phyloP scores from a whole-genome alignment of 1,284 basidiomycete genomes.

The Cystobasidium pallidum region DNA sequence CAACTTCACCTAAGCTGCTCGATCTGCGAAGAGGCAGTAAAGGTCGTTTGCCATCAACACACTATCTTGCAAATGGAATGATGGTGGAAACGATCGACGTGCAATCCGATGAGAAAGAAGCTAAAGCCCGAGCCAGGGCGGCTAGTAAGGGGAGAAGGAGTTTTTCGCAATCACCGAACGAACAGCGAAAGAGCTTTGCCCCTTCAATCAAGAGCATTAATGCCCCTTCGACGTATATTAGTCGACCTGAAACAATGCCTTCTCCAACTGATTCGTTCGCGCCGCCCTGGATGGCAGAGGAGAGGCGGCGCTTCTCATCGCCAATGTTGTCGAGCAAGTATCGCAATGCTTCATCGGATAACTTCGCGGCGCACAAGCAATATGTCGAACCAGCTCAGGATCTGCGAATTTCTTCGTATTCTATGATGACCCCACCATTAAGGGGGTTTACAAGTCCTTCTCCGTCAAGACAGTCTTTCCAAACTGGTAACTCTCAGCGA shows the following conservation, averaged over 20 bases:
- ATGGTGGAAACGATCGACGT: constrained; percentile 82
- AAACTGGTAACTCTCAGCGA: constrained; percentile 21
- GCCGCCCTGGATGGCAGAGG: constrained; percentile 49
- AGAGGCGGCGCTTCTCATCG: constrained; percentile 44
- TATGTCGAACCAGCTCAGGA: constrained; percentile 16
- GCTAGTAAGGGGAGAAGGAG: constrained; percentile 7
- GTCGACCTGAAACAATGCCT: constrained; percentile 1
- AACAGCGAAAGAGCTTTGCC: constrained; percentile 27
- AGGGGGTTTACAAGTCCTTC: constrained; percentile 18
- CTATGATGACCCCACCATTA: constrained; percentile 32
- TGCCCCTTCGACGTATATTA: not conserved
- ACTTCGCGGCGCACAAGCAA: constrained; percentile 43
- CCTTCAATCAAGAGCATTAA: constrained; percentile 35
- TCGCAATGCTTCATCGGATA: constrained; percentile 38
- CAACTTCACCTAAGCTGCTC: constrained; percentile 51
- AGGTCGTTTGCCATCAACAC: constrained; percentile 62
- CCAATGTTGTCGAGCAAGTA: constrained; percentile 23
- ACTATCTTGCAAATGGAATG: constrained; percentile 79
- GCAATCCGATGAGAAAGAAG: constrained; percentile 73
- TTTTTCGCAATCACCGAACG: constrained; percentile 21
- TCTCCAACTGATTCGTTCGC: constrained; percentile 23
- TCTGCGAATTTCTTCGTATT: constrained; percentile 37
- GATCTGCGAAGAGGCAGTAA: constrained; percentile 52
- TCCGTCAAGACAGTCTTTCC: constrained; percentile 31
- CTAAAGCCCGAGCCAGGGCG: constrained; percentile 53